Evolutionary conservation across 345 rosid species (phyloP), one percentile per base, ranked within the genome.

Genomic region (Carallia brachiata): DNA sequence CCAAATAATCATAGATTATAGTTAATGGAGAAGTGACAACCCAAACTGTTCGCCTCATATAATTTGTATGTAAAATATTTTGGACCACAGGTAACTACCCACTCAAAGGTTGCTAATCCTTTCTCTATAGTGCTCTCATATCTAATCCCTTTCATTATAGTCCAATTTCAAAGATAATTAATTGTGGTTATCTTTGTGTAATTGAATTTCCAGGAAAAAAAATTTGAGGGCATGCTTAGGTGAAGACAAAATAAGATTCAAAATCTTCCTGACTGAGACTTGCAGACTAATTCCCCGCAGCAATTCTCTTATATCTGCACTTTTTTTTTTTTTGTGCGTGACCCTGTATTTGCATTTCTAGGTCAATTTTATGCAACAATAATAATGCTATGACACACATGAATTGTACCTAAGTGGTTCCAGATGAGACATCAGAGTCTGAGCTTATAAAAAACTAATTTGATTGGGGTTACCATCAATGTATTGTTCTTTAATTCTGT

Each of bases 61-160:
- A 65, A 65, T 65, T 40, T 40, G 54, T 39, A 66, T 0, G 54
- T 28, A 34, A 23, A 60, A 59, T 53, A 69, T 56, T 63, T 61
- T 74, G 81, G 85, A 73, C 85, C 83, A 70, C 71, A 65, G 63
- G 70, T 52, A 76, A 31, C 28, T 61, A 66, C 62, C 55, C 65
- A 66, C 70, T 65, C 66, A 70, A 56, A 71, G 40, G 17, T 39
- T 68, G 72, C 53, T 73, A 36, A 56, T 8, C 69, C 47, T 67
- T 57, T 63, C 10, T 61, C 36, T 7, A 2, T 40, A 69, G 67
- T 71, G 77, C 71, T 74, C 54, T 65, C 69, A 23, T 66, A 63
- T 77, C 75, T 69, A 72, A 71, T 71, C 44, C 44, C 6, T 5
- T 37, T 37, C 40, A 6, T 37, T 37, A 7, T 1, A 37, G 39